Base-by-base conservation (phyloP, 257 asterid species). In the Lycium ferocissimum region DNA sequence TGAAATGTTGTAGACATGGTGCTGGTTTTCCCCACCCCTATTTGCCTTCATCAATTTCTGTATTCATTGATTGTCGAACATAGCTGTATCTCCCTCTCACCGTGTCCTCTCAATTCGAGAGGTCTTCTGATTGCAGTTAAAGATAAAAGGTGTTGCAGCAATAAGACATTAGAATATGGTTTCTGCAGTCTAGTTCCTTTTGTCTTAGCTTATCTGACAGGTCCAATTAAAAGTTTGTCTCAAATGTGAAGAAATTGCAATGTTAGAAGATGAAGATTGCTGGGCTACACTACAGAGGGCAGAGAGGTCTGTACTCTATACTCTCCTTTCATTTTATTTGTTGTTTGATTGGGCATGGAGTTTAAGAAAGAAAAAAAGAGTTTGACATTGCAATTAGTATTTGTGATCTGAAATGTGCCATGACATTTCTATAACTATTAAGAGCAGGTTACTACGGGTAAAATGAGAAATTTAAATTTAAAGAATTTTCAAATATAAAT, bases 121-220 rank as follows among this genome's bases (percentile, higher is more conserved):
- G 79, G 35, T 71, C 57, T 71, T 43, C 79, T 71, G 57, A 20
- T 71, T 71, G 35, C 79, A 71, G 57, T 18, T 43, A 3, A 45
- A 72, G 38, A 38, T 72, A 72, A 72, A 72, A 43, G 58, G 58
- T 5, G 49, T 72, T 18, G 13, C 6, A 18, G 6, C 17, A n/a
- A 43, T 0, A 71, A 72, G 17, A 71, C 43, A 43, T 15, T 72
- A 5, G 57, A 72, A 72, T 43, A 9, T 72, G 37, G 9, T 45
- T n/a, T 72, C 5, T 72, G 80, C 58, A 5, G 20, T 72, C n/a
- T 2, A 45, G 22, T 43, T 38, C 54, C 37, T 18, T 54, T 22
- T 18, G 57, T 43, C 79, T 20, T 43, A 43, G 10, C 22, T 65
- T 43, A 71, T 43, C 56, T 71, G 33, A 40, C 79, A 71, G 35